Evolutionary conservation across 805 yeast species (phyloP).

Genomic region (Monosporozyma aerobia): DNA sequence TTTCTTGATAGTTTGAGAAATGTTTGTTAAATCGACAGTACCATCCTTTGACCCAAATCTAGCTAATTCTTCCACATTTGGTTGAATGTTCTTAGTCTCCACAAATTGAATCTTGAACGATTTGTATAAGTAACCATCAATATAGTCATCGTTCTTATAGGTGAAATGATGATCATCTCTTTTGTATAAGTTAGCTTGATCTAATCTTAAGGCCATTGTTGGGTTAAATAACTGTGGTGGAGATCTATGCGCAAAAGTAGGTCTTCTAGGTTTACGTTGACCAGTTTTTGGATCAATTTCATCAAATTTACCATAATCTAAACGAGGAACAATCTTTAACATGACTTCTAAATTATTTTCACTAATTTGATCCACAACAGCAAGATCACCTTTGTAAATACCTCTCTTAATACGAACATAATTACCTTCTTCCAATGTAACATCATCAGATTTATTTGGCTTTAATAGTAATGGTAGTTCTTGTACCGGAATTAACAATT

Average conservation of each 20-base stretch:
- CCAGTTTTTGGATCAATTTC: conserved; percentile 43
- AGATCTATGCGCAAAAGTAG: conserved; percentile 61
- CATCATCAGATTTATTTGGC: conserved; percentile 80
- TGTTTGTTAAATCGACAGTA: conserved; percentile 78
- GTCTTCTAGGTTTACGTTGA: conserved; percentile 42
- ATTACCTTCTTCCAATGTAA: conserved; percentile 82
- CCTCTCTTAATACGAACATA: conserved; percentile 89
- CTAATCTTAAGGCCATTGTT: conserved; percentile 79
- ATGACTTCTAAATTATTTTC: conserved; percentile 96
- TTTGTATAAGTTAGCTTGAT: conserved; percentile 60
- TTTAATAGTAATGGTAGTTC: conserved; percentile 90
- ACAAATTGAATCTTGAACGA: conserved; percentile 77
- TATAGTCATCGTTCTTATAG: conserved; percentile 82
- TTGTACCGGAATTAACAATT: conserved; percentile 85
- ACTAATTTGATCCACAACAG: conserved; percentile 83
- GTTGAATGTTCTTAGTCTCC: conserved; percentile 74
- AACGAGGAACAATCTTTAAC: conserved; percentile 82
- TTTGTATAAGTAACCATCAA: conserved; percentile 78
- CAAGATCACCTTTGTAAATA: conserved; percentile 85
- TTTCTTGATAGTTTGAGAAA: conserved; percentile 77
- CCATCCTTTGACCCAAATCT: conserved; percentile 72
- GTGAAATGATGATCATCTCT: conserved; percentile 57
- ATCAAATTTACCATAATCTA: conserved; percentile 72
- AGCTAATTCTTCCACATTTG: conserved; percentile 81
- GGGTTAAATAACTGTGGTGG: conserved; percentile 81